A percentile compares a stretch with the other conserved stretches of the same genome.
Conservation (phyloP, 2,329 filamentous ascomycete genomes). For the Fusarium palustre region DNA sequence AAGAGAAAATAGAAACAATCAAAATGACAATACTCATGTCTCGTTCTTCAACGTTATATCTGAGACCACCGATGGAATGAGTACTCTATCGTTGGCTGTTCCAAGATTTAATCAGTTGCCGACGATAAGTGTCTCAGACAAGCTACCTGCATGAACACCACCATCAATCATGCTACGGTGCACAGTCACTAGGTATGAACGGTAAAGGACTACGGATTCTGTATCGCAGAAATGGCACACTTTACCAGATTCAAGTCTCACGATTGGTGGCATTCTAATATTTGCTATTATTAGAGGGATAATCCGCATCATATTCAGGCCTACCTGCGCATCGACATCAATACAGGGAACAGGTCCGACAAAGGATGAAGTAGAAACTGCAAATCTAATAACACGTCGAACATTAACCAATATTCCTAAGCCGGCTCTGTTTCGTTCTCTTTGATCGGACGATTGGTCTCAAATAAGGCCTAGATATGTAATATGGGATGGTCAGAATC, state of each 20-base stretch:
- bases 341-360: not conserved
- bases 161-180: not conserved
- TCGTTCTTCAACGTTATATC: not conserved
- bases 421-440: not conserved
- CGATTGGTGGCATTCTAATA: not conserved
- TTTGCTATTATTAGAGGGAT: not conserved
- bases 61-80: not conserved
- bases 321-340: not conserved
- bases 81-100: not conserved
- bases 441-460: not conserved
- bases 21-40: not conserved
- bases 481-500: not conserved
- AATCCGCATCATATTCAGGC: not conserved
- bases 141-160: constrained; percentile 6
- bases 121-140: constrained; percentile 17
- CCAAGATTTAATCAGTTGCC: constrained; percentile 7
- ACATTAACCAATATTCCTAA: not conserved
- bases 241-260: not conserved
- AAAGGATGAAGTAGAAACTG: not conserved
- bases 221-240: not conserved
- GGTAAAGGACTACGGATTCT: not conserved
- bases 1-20: not conserved
- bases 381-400: not conserved
- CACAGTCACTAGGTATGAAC: not conserved
- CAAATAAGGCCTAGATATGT: not conserved